Base-by-base conservation (phyloP, 2,329 filamentous ascomycete genomes). In the Hymenoscyphus linearis region DNA sequence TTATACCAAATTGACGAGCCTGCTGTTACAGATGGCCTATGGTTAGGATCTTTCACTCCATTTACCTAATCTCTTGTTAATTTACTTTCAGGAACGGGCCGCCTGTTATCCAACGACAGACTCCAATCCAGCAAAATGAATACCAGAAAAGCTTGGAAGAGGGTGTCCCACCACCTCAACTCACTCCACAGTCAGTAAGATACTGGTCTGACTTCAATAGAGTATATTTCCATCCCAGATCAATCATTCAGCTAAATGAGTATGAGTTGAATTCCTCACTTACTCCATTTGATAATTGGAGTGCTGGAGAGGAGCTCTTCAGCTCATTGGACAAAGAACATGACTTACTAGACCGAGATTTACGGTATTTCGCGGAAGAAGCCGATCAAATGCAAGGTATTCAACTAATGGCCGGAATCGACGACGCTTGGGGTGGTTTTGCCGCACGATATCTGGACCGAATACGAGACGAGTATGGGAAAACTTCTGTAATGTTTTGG, bases 181-280 rank as follows among this genome's bases (percentile, higher is more conserved):
- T 96, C 22, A 88, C 82, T 1, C 80, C 85, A 1, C 83, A 86
- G 6, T 83, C 84, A 12, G 89, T 98, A n/a, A 85, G 91, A 59
- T 98, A 95, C 77, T 99, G 95, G 93, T 96, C 92, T 35, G 95
- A 99, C 75, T 98, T 92, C 75, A 96, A 91, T 68, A 85, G 91
- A 27, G 84, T 95, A n/a, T 99, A 86, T 75, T 97, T 90, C 73
- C 93, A 98, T 72, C 95, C 95, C 9, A 85, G 85, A 59, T 96
- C 92, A 13, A 84, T 96, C 59, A 81, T 96, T 10, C 93, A 96
- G 72, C 79, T 98, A 14, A 89, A 89, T 71, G 91, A 97, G 70
- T 96, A 90, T 71, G 91, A 96, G 72, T 79, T 96, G 37, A 87
- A 90, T 72, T 93, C 91, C 2, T 81, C 84, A 52, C 79, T 93